Conservation (phyloP, 176 grass and related monocot genomes). For the Lolium perenne region DNA sequence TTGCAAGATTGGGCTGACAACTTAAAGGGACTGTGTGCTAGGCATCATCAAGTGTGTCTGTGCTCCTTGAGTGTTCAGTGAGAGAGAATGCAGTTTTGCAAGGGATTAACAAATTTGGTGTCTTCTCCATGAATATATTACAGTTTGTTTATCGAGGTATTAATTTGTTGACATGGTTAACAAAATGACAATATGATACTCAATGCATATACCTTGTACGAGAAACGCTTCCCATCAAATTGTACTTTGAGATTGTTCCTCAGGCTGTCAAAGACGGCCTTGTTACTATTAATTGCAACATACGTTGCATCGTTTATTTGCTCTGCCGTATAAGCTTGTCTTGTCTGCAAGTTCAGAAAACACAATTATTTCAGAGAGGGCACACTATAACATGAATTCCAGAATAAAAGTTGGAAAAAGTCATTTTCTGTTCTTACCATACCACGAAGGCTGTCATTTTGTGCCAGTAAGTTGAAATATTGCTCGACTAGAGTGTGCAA, state of each 20-base stretch:
- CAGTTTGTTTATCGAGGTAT: background rate
- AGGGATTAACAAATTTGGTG: background rate
- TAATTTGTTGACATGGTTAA: background rate
- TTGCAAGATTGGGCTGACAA: background rate
- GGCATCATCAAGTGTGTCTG: background rate
- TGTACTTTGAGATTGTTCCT: conserved; percentile 72
- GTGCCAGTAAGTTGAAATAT: background rate
- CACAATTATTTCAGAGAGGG: conserved; percentile 15
- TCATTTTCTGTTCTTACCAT: background rate
- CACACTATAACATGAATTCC: conserved; percentile 3
- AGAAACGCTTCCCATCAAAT: conserved; percentile 66
- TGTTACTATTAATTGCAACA: conserved; percentile 74
- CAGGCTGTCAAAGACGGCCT: conserved; percentile 69
- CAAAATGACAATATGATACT: background rate
- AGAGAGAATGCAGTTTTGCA: background rate
- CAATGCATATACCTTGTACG: conserved; percentile 72
- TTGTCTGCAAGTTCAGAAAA: conserved; percentile 61
- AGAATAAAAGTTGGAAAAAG: background rate
- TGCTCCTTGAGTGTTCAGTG: background rate
- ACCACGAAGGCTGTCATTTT: background rate
- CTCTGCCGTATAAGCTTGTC: conserved; percentile 57
- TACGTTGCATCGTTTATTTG: conserved; percentile 77
- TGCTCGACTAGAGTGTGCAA: background rate
- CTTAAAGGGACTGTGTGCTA: background rate
- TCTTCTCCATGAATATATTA: background rate